phyloP scores from a whole-genome alignment of 2,329 filamentous ascomycete genomes.

The Fusarium hostae region DNA sequence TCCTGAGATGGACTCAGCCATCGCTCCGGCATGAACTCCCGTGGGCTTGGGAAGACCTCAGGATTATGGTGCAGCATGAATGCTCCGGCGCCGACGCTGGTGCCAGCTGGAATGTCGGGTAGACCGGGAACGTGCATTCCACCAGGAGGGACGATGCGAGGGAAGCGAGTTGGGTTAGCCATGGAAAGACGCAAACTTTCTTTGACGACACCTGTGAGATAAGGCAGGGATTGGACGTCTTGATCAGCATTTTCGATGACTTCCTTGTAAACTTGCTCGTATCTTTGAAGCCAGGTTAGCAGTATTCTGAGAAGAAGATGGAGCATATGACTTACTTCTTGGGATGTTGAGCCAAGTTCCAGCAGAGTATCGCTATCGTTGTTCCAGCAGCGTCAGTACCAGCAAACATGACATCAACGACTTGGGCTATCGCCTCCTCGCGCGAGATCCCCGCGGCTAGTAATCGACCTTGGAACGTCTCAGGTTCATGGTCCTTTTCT shows the following conservation, averaged over 20 bases:
- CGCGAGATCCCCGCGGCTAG: neutral
- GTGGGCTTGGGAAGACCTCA: neutral
- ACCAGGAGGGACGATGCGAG: neutral
- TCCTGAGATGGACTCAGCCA: neutral
- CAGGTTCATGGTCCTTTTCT: neutral
- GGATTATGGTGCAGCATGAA: neutral
- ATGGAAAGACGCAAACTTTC: neutral
- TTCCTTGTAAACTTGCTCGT: neutral
- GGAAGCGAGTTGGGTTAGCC: neutral
- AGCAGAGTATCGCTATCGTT: neutral
- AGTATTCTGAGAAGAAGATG: rapidly evolving
- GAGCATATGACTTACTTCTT: neutral
- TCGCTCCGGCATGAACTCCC: neutral
- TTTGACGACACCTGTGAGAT: neutral
- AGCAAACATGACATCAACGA: neutral
- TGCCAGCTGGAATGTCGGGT: neutral
- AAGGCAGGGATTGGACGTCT: neutral
- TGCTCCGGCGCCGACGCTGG: neutral
- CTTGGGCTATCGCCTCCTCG: neutral
- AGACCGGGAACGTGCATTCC: neutral
- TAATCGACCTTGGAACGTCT: neutral
- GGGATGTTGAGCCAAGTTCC: neutral
- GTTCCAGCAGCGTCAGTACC: neutral
- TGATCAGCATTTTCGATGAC: neutral
- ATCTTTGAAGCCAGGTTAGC: neutral